Conservation (phyloP, 2,329 filamentous ascomycete species). For the Fulvia fulva region DNA sequence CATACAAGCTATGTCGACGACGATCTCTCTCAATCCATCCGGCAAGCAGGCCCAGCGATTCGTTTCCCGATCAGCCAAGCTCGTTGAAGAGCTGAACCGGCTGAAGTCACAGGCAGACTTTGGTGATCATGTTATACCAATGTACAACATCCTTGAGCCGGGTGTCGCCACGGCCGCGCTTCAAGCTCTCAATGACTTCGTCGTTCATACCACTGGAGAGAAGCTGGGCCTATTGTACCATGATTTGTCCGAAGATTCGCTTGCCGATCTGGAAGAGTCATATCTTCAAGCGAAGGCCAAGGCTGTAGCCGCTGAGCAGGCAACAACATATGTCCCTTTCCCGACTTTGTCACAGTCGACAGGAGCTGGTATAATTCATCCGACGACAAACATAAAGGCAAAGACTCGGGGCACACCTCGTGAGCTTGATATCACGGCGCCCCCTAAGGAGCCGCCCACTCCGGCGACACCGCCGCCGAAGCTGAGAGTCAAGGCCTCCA, state of each 20-base stretch:
- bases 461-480: not conserved
- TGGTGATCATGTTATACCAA: slow-evolving; percentile 10
- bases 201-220: slow-evolving; percentile 4
- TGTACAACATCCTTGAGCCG: slow-evolving; percentile 9
- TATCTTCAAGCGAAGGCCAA: slow-evolving; percentile 10
- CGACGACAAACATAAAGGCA: too few relatives aligned
- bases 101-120: slow-evolving; percentile 14
- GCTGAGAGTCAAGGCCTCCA: slow-evolving; percentile 16
- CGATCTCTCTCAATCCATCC: slow-evolving; percentile 5
- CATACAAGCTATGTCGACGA: slow-evolving; percentile 10
- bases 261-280: slow-evolving; percentile 11
- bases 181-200: slow-evolving; percentile 10
- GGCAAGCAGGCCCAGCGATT: slow-evolving; percentile 11
- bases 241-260: slow-evolving; percentile 8
- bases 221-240: slow-evolving; percentile 9
- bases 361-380: too few relatives aligned
- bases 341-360: too few relatives aligned
- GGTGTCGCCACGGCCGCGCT: slow-evolving; percentile 5
- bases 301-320: slow-evolving; percentile 3
- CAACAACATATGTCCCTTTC: slow-evolving; percentile 9
- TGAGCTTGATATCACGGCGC: too few relatives aligned
- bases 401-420: too few relatives aligned
- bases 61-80: not conserved
- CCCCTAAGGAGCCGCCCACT: too few relatives aligned
- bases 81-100: slow-evolving; percentile 3